Percentiles rank a stretch among this genome's conserved stretches.
Evolutionary conservation across 2,329 filamentous ascomycete genomes (phyloP).

Genomic region (Diaporthe sp.): DNA sequence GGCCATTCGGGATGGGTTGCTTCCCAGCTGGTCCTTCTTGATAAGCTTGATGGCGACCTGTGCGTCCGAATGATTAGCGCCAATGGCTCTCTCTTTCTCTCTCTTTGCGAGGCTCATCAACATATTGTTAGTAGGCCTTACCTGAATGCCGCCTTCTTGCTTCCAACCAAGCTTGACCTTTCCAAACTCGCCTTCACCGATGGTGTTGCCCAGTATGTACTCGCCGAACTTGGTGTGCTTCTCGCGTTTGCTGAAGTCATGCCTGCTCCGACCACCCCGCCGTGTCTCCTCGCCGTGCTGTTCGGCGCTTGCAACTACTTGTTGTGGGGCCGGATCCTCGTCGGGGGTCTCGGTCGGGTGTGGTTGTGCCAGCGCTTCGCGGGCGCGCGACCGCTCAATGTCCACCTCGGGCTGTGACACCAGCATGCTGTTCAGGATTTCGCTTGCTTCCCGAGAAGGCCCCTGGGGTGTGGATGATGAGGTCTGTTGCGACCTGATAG

Average conservation of each 20-base stretch:
- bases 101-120: not conserved
- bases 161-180: constrained; percentile 99
- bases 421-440: constrained; percentile 83
- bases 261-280: constrained; percentile 68
- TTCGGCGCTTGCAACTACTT: constrained; percentile 59
- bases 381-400: constrained; percentile 78
- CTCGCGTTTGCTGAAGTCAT: constrained; percentile 71
- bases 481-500: constrained; percentile 60
- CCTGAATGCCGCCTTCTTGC: constrained; percentile 89
- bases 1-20: constrained; percentile 88
- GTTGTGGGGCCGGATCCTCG: constrained; percentile 61
- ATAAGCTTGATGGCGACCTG: constrained; percentile 98
- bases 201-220: constrained; percentile 94
- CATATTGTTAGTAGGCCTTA: constrained; percentile 51
- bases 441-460: constrained; percentile 81
- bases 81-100: not conserved
- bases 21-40: constrained; percentile 88
- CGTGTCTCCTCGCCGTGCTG: constrained; percentile 59
- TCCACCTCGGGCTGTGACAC: constrained; percentile 83
- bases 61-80: constrained; percentile 3
- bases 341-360: constrained; percentile 57
- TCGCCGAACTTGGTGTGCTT: constrained; percentile 95
- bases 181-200: constrained; percentile 98
- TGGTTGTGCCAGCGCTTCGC: constrained; percentile 72
- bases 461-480: constrained; percentile 69